Base-by-base conservation (phyloP, 306 rosid species). In the Cucurbita argyrosperma region DNA sequence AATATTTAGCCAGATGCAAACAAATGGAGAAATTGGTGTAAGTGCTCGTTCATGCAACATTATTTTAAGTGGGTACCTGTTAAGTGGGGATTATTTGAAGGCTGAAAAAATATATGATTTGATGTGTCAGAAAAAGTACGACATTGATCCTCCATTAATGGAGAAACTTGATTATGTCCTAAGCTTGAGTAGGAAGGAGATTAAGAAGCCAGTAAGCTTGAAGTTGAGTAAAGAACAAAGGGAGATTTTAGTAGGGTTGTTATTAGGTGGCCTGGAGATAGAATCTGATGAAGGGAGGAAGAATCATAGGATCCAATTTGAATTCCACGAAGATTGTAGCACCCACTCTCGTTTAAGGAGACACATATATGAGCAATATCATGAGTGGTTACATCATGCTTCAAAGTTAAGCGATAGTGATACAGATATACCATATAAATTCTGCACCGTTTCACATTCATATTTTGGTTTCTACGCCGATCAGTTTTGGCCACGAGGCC, bases 351-450 rank as follows among this genome's bases (percentile, higher is more conserved):
- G 71, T 77, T 82, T 93, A 76, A 89, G 80, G 89, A 80, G 88
- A 78, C 90, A 84, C 77, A 74, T 93, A 78, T 79, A 86, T 79
- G 87, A 61, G 71, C 86, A 86, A 76, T 93, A 84, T 79, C 88
- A 89, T 46, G 96, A 90, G 74, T 93, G 97, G 98, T 82, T 93
- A 69, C 96, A 90, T 88, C 92, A 97, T 67, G 83, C 94, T 14
- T 89, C 72, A 68, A 85, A 89, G 86, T 76, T 75, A 71, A 77
- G 81, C 26, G 86, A 85, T 76, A 84, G 67, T 65, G 76, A 75
- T n/a, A 83, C 77, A 74, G 78, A 80, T 42, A 63, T 86, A 76
- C 98, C 96, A 10, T 67, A 67, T 73, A 82, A 73, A 76, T 90
- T 86, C 78, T 81, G 86, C 76, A 89, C 94, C 59, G 74, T 89